A percentile compares a stretch with the other conserved stretches of the same genome.
These are phyloP conservation scores for Agaricus sinodeliciosus DNA, from an alignment of 768 basidiomycete species.

Conservation along the genomic window DNA sequence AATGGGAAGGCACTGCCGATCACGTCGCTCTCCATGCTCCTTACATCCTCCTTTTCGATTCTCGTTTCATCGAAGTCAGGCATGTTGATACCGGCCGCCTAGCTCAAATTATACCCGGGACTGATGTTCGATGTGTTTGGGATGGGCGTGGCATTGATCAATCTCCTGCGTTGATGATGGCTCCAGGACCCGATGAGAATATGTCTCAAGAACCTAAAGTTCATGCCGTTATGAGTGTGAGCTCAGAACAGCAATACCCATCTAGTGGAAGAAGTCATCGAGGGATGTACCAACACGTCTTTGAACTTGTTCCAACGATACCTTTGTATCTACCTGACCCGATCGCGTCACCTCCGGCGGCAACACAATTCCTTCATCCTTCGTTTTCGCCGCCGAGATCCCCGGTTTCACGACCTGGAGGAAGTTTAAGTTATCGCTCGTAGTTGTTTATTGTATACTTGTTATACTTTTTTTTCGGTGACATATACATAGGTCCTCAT, in stretches of 20 bases:
- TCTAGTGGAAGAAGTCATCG: slow-evolving; percentile 33
- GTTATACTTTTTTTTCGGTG: too few species aligned
- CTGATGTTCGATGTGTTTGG: slow-evolving; percentile 83
- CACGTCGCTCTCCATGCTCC: slow-evolving; percentile 86
- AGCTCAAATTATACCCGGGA: slow-evolving; percentile 76
- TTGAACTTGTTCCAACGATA: slow-evolving; percentile 73
- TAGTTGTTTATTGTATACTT: background rate
- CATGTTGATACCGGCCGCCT: slow-evolving; percentile 76
- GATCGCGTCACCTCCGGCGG: slow-evolving; percentile 46
- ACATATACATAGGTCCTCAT: too few species aligned
- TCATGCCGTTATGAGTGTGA: slow-evolving; percentile 77
- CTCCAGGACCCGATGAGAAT: slow-evolving; percentile 37
- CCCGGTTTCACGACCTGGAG: slow-evolving; percentile 32
- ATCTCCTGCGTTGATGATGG: slow-evolving; percentile 59
- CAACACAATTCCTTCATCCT: slow-evolving; percentile 42
- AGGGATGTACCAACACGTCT: slow-evolving; percentile 63
- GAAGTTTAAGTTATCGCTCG: slow-evolving; percentile 18
- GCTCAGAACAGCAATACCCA: slow-evolving; percentile 31
- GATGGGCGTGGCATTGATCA: slow-evolving; percentile 62
- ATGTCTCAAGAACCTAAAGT: slow-evolving; percentile 76
- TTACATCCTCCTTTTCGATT: slow-evolving; percentile 82
- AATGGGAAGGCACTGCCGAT: slow-evolving; percentile 93
- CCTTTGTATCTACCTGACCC: slow-evolving; percentile 63
- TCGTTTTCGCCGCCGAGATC: slow-evolving; percentile 51
- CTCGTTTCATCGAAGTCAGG: slow-evolving; percentile 86